Evolutionary conservation across 2,329 filamentous ascomycete genomes (phyloP).

Genomic region (Erysiphe neolycopersici): DNA sequence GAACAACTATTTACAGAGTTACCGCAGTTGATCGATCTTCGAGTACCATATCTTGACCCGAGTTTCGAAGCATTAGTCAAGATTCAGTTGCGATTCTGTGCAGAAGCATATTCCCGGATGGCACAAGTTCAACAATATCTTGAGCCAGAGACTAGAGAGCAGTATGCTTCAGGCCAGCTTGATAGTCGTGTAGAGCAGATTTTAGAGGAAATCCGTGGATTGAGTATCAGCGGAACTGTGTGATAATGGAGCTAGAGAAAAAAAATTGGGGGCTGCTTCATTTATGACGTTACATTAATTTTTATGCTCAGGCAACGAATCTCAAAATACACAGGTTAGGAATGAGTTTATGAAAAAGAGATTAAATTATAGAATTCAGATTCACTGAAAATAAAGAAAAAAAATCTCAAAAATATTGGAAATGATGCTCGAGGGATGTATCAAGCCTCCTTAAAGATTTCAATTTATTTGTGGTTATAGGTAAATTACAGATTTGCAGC

Average conservation of each 20-base stretch:
- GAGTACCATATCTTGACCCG: constrained; percentile 89
- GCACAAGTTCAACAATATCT: constrained; percentile 97
- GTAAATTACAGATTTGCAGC: too few species aligned
- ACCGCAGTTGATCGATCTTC: constrained; percentile 84
- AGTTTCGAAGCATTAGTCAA: constrained; percentile 96
- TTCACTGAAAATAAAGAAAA: too few species aligned
- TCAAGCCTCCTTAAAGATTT: too few species aligned
- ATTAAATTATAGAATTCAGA: too few species aligned
- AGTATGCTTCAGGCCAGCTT: constrained; percentile 81
- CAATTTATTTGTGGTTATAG: too few species aligned
- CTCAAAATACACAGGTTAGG: too few species aligned
- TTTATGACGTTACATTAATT: too few species aligned
- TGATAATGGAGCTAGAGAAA: constrained; percentile 12
- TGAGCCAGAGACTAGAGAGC: constrained; percentile 80
- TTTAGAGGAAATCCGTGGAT: constrained; percentile 80
- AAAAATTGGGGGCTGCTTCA: too few species aligned
- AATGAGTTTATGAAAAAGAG: too few species aligned
- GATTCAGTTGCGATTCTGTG: constrained; percentile 92
- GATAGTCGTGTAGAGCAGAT: constrained; percentile 87
- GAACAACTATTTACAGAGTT: constrained; percentile 83
- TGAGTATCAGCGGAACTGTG: constrained; percentile 64
- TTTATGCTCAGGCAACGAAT: too few species aligned
- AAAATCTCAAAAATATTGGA: too few species aligned
- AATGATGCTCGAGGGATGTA: too few species aligned
- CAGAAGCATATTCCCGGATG: constrained; percentile 93